Base-by-base conservation (phyloP, 1,139 yeast genomes). In the Wickerhamomyces sp. region DNA sequence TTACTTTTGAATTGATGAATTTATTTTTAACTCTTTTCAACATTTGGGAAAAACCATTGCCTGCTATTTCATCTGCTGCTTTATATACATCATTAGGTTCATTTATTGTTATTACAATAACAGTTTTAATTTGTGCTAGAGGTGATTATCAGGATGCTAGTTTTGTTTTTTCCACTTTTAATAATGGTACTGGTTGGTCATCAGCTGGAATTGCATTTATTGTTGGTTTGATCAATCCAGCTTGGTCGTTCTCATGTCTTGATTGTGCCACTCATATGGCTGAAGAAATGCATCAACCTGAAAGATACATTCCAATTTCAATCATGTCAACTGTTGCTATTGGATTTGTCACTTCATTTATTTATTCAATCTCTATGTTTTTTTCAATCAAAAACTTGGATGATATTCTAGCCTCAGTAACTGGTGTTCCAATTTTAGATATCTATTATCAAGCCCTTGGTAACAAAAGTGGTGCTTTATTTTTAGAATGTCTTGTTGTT, bases 181-280 rank as follows among this genome's bases (percentile, higher is more conserved):
- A 72, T 44, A 81, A 83, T 60, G 73, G 69, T 43, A 81, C 88
- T 27, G 88, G 88, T 35, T 82, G 85, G 85, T 60, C 67, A 18
- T 69, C 71, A 27, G 57, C 75, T 15, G 84, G 73, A 3, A 76
- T 79, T 52, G 85, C 84, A 0, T 80, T 79, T 52, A 76, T 80
- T 44, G 77, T 79, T 8, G 85, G 85, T 40, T 64, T 80, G 48
- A 74, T 80, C 53, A 79, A 79, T 58, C 85, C 85, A 15, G 78
- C 77, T 45, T 79, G 84, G 84, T 74, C 81, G 1, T 79, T 79
- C 57, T 71, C 79, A 11, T 78, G 84, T 59, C 65, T 79, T 42
- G 86, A 80, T 60, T 75, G 81, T 48, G 84, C 84, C 9, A 76
- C 84, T 7, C 85, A 79, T 56, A 74, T 80, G 76, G 84, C 84